phyloP scores from a whole-genome alignment of 768 basidiomycete genomes.

The Phanerochaete carnosa region DNA sequence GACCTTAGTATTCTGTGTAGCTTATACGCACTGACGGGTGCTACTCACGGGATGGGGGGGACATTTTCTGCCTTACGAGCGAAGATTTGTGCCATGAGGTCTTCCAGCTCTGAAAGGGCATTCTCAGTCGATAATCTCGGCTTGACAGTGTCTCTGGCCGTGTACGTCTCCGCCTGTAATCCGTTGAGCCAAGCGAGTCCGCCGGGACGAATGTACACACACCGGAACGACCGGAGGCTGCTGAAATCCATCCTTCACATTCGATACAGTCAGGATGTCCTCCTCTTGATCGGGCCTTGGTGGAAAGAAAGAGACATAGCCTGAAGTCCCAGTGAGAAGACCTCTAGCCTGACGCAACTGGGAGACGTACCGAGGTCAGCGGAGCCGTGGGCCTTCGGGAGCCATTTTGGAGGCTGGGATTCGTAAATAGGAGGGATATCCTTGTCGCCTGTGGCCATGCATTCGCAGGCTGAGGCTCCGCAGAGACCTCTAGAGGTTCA shows the following conservation, averaged over 20 bases:
- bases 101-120: conserved; percentile 60
- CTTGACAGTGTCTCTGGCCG: conserved; percentile 51
- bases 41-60: conserved; percentile 61
- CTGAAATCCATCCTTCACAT: conserved; percentile 64
- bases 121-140: conserved; percentile 48
- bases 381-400: conserved; percentile 59
- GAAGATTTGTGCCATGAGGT: conserved; percentile 76
- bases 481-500: neutral
- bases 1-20: neutral
- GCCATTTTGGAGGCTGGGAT: conserved; percentile 69
- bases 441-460: conserved; percentile 23
- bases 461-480: neutral
- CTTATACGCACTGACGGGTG: neutral
- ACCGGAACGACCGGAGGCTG: conserved; percentile 57
- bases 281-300: conserved; percentile 74
- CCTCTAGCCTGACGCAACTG: neutral
- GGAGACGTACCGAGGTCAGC: conserved; percentile 63
- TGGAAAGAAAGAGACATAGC: conserved; percentile 75
- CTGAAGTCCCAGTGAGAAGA: conserved; percentile 33
- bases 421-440: conserved; percentile 52
- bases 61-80: conserved; percentile 53
- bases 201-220: conserved; percentile 21
- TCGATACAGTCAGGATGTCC: conserved; percentile 60
- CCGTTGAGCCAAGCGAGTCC: neutral
- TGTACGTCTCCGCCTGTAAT: conserved; percentile 59